These are phyloP conservation scores for Hibiscus tridactylites DNA, from an alignment of 345 rosid genomes.

Conservation along the genomic window DNA sequence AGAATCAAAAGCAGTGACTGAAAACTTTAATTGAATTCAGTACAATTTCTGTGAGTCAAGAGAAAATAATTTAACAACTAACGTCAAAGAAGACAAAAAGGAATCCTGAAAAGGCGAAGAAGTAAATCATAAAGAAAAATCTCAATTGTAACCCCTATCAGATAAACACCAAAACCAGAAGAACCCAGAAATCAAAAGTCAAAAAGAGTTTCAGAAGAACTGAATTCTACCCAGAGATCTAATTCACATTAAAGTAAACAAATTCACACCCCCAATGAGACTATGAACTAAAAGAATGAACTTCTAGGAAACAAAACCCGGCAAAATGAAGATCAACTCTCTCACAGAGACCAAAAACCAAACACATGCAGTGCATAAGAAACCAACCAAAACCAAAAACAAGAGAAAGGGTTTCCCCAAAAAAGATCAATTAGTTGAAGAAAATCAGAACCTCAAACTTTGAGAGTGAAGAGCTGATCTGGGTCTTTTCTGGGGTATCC, in stretches of 20 bases:
- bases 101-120: neutral
- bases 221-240: neutral
- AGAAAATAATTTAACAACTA: no score
- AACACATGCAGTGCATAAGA: conserved; percentile 6
- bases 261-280: neutral
- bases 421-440: neutral
- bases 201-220: neutral
- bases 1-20: neutral
- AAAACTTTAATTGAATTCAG: no score
- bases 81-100: neutral
- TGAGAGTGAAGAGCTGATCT: conserved; percentile 57
- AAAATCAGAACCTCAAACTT: conserved; percentile 56
- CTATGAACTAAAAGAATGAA: neutral
- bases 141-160: neutral
- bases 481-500: conserved; percentile 68
- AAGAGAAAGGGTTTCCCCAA: neutral
- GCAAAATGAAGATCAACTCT: neutral
- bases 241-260: conserved; percentile 5
- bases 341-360: neutral
- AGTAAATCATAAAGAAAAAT: neutral
- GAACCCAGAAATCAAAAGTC: conserved; percentile 1
- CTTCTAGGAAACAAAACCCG: neutral
- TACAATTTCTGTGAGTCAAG: no score
- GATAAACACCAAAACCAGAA: neutral
- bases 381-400: neutral